Evolutionary conservation across 1,139 yeast genomes (phyloP).

Genomic region (Pichia sp.): DNA sequence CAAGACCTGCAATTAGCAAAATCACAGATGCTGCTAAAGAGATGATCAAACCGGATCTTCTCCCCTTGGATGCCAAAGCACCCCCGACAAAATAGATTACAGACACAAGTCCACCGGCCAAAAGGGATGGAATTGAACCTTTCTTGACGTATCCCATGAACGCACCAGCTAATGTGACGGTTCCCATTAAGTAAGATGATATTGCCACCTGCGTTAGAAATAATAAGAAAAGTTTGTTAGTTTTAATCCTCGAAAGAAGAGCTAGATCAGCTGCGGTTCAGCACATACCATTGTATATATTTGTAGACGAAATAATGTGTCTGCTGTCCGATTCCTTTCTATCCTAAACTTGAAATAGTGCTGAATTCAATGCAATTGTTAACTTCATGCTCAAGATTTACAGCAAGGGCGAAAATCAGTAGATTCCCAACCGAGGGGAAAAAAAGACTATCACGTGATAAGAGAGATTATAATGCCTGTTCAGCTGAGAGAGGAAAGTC

Average conservation of each 20-base stretch:
- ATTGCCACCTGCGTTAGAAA: slow-evolving; percentile 2
- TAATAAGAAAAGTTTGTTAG: not conserved
- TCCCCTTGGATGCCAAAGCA: slow-evolving; percentile 65
- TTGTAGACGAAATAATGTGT: not conserved
- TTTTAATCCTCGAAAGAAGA: not conserved
- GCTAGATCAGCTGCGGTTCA: not conserved
- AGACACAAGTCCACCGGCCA: slow-evolving; percentile 72
- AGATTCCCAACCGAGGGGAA: not conserved
- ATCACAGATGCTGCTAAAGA: slow-evolving; percentile 70
- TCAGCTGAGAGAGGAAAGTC: too few species aligned
- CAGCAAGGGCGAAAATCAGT: not conserved
- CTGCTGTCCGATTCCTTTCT: not conserved
- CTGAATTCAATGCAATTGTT: too few species aligned
- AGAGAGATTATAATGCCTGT: not conserved
- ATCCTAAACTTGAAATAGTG: too few species aligned
- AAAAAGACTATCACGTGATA: not conserved
- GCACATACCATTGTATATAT: not conserved
- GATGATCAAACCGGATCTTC: slow-evolving; percentile 74
- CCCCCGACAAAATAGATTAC: slow-evolving; percentile 73
- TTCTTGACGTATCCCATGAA: slow-evolving; percentile 43
- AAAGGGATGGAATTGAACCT: slow-evolving; percentile 72
- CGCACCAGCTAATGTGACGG: slow-evolving; percentile 29
- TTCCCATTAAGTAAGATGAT: slow-evolving; percentile 16
- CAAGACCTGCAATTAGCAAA: slow-evolving; percentile 63
- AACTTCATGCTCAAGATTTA: not conserved